Evolutionary conservation across 164 flowering plant species (phyloP).

Genomic region (Sedum album): DNA sequence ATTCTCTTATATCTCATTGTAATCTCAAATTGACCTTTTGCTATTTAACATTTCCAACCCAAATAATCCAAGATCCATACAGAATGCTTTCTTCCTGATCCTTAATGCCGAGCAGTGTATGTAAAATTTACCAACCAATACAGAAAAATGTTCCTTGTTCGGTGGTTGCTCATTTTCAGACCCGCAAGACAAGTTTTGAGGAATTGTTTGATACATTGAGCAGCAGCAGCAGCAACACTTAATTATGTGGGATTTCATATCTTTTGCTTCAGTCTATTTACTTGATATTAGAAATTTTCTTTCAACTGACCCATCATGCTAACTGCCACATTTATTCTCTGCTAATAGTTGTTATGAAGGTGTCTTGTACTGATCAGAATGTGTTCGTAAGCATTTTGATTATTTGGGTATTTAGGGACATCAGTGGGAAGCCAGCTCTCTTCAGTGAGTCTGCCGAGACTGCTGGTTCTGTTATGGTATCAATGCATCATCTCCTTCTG

Average conservation of each 20-base stretch:
- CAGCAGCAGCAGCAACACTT: no score
- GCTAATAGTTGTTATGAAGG: conserved; percentile 1
- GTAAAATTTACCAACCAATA: no score
- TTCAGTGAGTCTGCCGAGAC: no score
- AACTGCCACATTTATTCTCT: background rate
- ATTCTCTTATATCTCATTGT: background rate
- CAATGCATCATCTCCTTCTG: no score
- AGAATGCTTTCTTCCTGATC: background rate
- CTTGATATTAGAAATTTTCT: background rate
- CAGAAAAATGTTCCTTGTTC: no score
- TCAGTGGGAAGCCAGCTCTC: no score
- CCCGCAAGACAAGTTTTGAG: no score
- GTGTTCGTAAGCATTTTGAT: background rate
- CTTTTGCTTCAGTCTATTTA: background rate
- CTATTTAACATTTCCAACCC: background rate
- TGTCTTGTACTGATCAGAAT: background rate
- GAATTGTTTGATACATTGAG: no score
- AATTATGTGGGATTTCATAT: background rate
- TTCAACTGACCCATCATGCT: background rate
- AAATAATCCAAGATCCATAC: background rate
- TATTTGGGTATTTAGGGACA: background rate
- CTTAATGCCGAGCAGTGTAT: no score
- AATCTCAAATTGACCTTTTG: background rate
- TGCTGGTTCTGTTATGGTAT: no score
- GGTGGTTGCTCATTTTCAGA: no score